Evolutionary conservation across 2,329 filamentous ascomycete genomes (phyloP).

Genomic region (Talaromyces sp.): DNA sequence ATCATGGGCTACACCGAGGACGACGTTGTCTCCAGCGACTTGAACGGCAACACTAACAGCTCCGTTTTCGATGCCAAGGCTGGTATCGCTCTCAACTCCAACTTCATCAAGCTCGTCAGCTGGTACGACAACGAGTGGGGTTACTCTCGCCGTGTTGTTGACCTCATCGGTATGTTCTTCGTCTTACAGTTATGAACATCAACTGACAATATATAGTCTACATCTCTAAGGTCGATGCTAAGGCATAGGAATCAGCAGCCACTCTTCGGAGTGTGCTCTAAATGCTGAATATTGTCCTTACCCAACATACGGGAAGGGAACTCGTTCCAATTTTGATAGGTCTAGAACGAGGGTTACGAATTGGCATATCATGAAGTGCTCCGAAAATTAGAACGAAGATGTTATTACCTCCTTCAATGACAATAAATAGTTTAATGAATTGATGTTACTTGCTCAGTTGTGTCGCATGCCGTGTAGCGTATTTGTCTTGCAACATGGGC

Average conservation of each 20-base stretch:
- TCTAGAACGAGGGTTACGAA: not conserved
- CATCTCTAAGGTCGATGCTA: conserved; percentile 71
- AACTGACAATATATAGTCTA: conserved; percentile 53
- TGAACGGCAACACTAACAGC: conserved; percentile 88
- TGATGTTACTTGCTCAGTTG: not conserved
- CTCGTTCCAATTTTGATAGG: conserved; percentile 8
- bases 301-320: not conserved
- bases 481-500: not conserved
- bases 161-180: conserved; percentile 58
- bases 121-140: conserved; percentile 99
- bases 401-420: not conserved
- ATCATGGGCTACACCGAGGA: conserved; percentile 96
- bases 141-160: conserved; percentile 92
- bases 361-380: conserved; percentile 2
- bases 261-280: conserved; percentile 19
- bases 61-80: conserved; percentile 99
- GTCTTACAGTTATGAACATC: not conserved
- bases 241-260: conserved; percentile 19
- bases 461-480: not conserved
- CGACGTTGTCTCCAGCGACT: conserved; percentile 87
- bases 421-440: conserved; percentile 16
- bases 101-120: conserved; percentile 97
- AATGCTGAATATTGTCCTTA: not conserved
- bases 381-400: conserved; percentile 9
- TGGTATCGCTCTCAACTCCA: conserved; percentile 95